These are phyloP conservation scores for Talaromyces thailandensis DNA, from an alignment of 495 filamentous ascomycete species.

Conservation along the genomic window DNA sequence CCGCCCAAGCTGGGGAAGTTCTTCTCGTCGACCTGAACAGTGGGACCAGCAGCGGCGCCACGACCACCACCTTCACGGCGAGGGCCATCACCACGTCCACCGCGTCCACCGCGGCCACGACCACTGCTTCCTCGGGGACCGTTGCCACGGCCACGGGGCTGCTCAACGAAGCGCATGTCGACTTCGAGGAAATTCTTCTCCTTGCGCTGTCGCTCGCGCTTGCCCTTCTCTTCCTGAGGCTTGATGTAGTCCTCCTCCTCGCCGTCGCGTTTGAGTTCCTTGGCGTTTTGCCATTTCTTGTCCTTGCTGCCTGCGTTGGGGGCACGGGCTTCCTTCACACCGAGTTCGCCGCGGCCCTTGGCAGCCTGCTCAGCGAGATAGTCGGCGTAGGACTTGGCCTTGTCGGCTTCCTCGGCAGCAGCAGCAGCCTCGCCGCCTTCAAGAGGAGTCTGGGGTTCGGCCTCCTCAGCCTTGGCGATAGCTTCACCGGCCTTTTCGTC, in stretches of 20 bases:
- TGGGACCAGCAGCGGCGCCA: conserved; percentile 19
- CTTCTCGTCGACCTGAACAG: conserved; percentile 36
- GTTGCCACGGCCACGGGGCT: conserved; percentile 33
- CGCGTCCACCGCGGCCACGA: conserved; percentile 41
- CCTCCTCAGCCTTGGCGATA: conserved; percentile 75
- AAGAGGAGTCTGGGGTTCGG: conserved; percentile 43
- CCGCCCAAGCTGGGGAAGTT: conserved; percentile 43
- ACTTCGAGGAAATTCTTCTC: conserved; percentile 82
- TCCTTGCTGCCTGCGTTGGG: conserved; percentile 85
- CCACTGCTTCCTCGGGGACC: conserved; percentile 26
- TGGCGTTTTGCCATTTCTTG: conserved; percentile 88
- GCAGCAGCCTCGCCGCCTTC: conserved; percentile 14
- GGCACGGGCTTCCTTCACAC: conserved; percentile 63
- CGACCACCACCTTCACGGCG: conserved; percentile 34
- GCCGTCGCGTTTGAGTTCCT: conserved; percentile 63
- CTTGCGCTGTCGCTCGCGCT: conserved; percentile 86
- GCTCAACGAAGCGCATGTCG: conserved; percentile 70
- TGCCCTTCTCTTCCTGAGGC: conserved; percentile 66
- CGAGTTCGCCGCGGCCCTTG: conserved; percentile 68
- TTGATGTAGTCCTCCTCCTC: conserved; percentile 68
- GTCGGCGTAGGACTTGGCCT: conserved; percentile 76
- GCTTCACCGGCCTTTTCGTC: conserved; percentile 83
- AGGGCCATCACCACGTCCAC: conserved; percentile 37
- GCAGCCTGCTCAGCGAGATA: conserved; percentile 83
- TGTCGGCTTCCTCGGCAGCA: conserved; percentile 65